Evolutionary conservation across 352 stramenopile genomes (phyloP).

Genomic region (Globisporangium parvum): DNA sequence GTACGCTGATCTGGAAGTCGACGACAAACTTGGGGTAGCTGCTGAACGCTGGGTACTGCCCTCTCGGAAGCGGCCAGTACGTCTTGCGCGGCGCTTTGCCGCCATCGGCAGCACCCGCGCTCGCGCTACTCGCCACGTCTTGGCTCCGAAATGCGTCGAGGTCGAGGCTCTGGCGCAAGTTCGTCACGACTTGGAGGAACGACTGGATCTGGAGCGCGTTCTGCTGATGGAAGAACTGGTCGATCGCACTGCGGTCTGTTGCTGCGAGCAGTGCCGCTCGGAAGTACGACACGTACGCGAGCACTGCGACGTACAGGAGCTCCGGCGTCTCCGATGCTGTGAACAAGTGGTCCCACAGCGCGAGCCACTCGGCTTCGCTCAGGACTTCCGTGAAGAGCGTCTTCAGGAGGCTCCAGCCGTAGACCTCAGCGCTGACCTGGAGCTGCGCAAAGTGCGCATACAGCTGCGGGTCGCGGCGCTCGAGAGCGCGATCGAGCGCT

Average conservation of each 20-base stretch:
- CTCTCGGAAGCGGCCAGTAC: constrained; percentile 58
- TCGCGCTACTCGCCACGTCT: not conserved
- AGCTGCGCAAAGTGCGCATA: constrained; percentile 72
- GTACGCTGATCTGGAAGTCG: constrained; percentile 81
- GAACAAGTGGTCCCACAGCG: constrained; percentile 86
- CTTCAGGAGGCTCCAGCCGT: constrained; percentile 83
- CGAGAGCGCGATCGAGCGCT: constrained; percentile 65
- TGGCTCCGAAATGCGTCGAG: constrained; percentile 20
- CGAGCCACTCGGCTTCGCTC: constrained; percentile 82
- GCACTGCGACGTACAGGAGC: constrained; percentile 52
- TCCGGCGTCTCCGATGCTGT: constrained; percentile 60
- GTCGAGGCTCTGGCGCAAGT: constrained; percentile 37
- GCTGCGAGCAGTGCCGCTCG: constrained; percentile 52
- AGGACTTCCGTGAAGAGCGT: constrained; percentile 88
- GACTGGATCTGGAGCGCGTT: constrained; percentile 71
- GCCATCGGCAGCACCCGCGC: not conserved
- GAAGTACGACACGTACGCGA: constrained; percentile 73
- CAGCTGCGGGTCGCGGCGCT: constrained; percentile 62
- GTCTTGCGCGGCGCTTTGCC: not conserved
- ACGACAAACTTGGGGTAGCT: constrained; percentile 78
- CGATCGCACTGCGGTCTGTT: constrained; percentile 51
- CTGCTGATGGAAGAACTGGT: constrained; percentile 85
- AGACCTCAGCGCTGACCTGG: constrained; percentile 52
- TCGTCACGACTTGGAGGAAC: constrained; percentile 64
- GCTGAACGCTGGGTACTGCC: constrained; percentile 74